Percentiles rank a stretch among this genome's conserved stretches.
phyloP scores from a whole-genome alignment of 208 protist species.

The Porcisia deanei region DNA sequence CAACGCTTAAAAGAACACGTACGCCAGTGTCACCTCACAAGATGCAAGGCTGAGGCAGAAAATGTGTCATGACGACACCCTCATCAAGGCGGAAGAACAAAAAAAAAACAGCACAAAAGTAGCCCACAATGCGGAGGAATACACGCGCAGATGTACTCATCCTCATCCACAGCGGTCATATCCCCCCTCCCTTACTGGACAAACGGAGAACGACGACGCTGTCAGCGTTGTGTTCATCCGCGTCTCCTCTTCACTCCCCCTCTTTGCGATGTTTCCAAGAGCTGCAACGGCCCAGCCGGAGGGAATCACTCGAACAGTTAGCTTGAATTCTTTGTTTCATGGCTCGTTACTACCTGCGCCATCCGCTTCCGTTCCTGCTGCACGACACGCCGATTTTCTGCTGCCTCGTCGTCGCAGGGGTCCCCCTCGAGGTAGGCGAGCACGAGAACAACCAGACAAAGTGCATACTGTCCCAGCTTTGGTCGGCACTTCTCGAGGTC shows the following conservation, averaged over 20 bases:
- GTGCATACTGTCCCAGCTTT: conserved; percentile 65
- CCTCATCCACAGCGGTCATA: neutral
- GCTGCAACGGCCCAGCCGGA: neutral
- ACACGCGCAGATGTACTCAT: neutral
- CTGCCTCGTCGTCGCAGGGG: conserved; percentile 23
- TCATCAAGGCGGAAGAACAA: neutral
- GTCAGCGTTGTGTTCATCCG: neutral
- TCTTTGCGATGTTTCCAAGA: neutral
- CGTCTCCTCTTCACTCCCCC: neutral
- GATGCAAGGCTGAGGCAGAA: too few species aligned
- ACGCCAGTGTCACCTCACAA: too few species aligned
- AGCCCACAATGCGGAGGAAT: neutral
- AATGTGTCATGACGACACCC: too few species aligned
- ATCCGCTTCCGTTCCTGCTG: conserved; percentile 35
- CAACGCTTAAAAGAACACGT: too few species aligned
- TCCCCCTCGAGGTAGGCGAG: conserved; percentile 75
- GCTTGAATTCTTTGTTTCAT: conserved; percentile 14
- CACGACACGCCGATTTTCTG: conserved; percentile 20
- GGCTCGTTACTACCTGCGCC: conserved; percentile 20
- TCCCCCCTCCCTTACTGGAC: too few species aligned
- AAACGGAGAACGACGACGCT: neutral
- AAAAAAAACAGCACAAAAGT: neutral
- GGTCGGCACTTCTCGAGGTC: conserved; percentile 85
- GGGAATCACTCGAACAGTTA: neutral
- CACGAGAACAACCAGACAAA: conserved; percentile 48